Evolutionary conservation across 176 grass and related monocot genomes (phyloP).

Genomic region (Lolium multiflorum): DNA sequence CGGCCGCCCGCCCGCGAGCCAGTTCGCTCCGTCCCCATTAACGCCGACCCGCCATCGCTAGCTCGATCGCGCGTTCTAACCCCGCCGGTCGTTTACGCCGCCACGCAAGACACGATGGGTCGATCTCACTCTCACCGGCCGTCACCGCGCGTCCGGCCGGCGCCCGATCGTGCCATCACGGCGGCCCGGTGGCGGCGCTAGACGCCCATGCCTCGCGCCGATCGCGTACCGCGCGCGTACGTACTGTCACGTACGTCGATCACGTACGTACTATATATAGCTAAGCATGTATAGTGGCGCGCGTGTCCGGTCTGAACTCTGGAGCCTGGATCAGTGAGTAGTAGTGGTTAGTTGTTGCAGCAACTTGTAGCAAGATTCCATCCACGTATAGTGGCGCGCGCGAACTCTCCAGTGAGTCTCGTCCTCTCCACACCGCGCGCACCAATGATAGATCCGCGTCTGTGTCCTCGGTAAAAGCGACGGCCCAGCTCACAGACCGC

Average conservation of each 20-base stretch:
- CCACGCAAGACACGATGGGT: not conserved
- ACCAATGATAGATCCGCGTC: not conserved
- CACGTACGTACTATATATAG: too few species aligned
- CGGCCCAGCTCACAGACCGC: not conserved
- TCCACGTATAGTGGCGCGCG: not conserved
- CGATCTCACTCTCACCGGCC: too few species aligned
- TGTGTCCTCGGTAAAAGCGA: slow-evolving; percentile 6
- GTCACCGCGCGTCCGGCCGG: not conserved
- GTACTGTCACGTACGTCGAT: not conserved
- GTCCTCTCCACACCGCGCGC: too few species aligned
- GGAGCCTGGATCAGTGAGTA: not conserved
- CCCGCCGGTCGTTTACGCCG: not conserved
- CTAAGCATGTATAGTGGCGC: too few species aligned
- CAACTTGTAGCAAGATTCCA: not conserved
- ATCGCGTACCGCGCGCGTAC: too few species aligned
- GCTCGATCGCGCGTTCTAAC: not conserved
- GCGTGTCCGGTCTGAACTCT: not conserved
- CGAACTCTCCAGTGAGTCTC: not conserved
- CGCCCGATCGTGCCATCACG: not conserved
- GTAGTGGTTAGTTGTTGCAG: not conserved
- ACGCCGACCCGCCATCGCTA: not conserved
- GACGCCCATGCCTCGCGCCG: too few species aligned
- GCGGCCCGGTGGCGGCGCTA: not conserved
- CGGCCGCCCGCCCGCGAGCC: not conserved
- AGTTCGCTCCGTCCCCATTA: not conserved